Percentiles rank a stretch among this genome's conserved stretches.
Evolutionary conservation across 1,284 basidiomycete genomes (phyloP).

Genomic region (Baeospora myosura): DNA sequence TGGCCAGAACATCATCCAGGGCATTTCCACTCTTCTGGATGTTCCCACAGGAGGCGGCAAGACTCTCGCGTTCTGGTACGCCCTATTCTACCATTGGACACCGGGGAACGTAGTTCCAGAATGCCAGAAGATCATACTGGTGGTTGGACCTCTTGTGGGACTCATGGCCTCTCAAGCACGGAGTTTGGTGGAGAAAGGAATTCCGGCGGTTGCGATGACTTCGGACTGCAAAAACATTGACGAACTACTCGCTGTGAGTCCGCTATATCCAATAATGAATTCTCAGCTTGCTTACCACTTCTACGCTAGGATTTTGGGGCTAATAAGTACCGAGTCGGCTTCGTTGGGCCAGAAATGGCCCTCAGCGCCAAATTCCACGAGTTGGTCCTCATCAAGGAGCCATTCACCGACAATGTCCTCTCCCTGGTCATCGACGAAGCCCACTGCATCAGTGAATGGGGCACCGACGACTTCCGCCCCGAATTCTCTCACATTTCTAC

Average conservation of each 20-base stretch:
- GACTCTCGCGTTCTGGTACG: slow-evolving; percentile 15
- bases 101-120: slow-evolving; percentile 8
- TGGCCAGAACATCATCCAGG: slow-evolving; percentile 9
- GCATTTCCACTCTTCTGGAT: slow-evolving; percentile 12
- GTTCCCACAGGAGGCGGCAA: slow-evolving; percentile 17
- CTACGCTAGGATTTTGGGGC: slow-evolving; percentile 3
- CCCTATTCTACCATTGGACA: slow-evolving; percentile 15
- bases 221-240: slow-evolving; percentile 2
- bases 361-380: slow-evolving; percentile 8
- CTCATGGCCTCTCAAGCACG: slow-evolving; percentile 13
- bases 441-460: slow-evolving; percentile 10
- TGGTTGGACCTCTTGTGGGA: slow-evolving; percentile 14
- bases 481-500: background rate
- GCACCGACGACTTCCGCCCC: slow-evolving; percentile 6
- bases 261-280: too few species aligned
- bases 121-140: slow-evolving; percentile 13
- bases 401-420: slow-evolving; percentile 12
- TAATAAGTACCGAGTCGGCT: slow-evolving; percentile 12
- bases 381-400: slow-evolving; percentile 11
- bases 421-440: slow-evolving; percentile 12
- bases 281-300: too few species aligned
- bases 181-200: slow-evolving; percentile 5
- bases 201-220: slow-evolving; percentile 13
- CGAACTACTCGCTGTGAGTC: too few species aligned
- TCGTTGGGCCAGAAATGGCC: slow-evolving; percentile 15